Percentiles rank a stretch among this genome's conserved stretches.
phyloP scores from a whole-genome alignment of 2,329 filamentous ascomycete species.

The Claviceps sp. region DNA sequence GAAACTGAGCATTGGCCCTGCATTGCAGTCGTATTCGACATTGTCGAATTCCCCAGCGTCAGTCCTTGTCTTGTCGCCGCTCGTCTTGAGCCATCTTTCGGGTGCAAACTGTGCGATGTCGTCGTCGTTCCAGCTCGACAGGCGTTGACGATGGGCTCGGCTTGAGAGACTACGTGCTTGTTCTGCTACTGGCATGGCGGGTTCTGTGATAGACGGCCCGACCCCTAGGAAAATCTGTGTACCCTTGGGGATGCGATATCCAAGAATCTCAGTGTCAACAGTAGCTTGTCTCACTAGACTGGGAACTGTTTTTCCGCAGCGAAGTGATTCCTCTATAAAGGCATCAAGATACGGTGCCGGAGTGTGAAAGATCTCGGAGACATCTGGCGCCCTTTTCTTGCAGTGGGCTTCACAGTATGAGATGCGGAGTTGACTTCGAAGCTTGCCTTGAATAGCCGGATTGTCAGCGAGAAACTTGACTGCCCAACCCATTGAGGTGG shows the following conservation, averaged over 20 bases:
- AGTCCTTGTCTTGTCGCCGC: constrained; percentile 3
- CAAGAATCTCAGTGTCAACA: constrained; percentile 20
- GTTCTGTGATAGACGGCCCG: constrained; percentile 8
- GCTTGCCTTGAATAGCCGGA: constrained; percentile 4
- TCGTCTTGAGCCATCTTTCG: constrained; percentile 21
- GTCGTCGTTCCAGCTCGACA: constrained; percentile 15
- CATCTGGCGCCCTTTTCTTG: constrained; percentile 12
- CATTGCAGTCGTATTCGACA: background rate
- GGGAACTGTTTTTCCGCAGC: constrained; percentile 14
- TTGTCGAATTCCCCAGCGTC: background rate
- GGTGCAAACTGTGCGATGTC: constrained; percentile 17
- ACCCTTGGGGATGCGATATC: constrained; percentile 19
- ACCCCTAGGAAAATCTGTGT: constrained; percentile 16
- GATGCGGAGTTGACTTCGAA: constrained; percentile 9
- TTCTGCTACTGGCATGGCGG: background rate
- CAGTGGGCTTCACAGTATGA: constrained; percentile 10
- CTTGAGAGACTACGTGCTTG: constrained; percentile 11
- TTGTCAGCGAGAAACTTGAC: constrained; percentile 4
- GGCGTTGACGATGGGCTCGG: constrained; percentile 4
- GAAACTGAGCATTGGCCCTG: constrained; percentile 10
- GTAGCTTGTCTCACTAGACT: constrained; percentile 16
- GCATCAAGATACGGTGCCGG: constrained; percentile 22
- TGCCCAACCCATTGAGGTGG: background rate
- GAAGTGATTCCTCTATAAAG: constrained; percentile 22
- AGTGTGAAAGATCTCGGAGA: constrained; percentile 14